Evolutionary conservation across 305 asterid species (phyloP).

Genomic region (Solanum hybrid): DNA sequence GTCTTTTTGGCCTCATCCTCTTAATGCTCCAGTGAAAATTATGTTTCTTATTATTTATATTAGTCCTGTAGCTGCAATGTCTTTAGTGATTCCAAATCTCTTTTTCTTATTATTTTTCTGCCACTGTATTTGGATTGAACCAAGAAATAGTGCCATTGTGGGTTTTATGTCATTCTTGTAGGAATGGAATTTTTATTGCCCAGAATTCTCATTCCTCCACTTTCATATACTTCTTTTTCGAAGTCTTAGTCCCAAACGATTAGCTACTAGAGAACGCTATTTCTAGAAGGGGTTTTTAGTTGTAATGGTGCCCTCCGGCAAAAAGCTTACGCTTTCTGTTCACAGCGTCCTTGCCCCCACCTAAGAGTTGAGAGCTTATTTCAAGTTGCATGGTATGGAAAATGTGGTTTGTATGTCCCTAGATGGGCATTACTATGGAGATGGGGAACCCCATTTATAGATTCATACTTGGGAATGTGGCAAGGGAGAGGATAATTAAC

Average conservation of each 20-base stretch:
- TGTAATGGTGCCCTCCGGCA: neutral
- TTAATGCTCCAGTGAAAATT: neutral
- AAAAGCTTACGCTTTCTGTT: neutral
- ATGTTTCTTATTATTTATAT: neutral
- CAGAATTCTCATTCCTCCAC: neutral
- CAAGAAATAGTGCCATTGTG: neutral
- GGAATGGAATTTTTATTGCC: neutral
- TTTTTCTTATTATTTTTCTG: neutral
- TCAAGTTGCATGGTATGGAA: neutral
- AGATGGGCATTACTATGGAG: neutral
- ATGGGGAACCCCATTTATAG: neutral
- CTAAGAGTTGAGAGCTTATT: neutral
- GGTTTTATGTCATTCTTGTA: neutral
- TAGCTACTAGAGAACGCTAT: neutral
- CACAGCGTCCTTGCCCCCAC: neutral
- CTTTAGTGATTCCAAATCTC: neutral
- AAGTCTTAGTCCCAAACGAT: neutral
- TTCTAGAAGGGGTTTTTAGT: neutral
- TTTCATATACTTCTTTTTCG: neutral
- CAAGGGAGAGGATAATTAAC: neutral
- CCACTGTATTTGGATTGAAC: neutral
- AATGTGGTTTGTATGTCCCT: neutral
- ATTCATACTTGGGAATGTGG: neutral
- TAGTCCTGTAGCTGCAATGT: neutral
- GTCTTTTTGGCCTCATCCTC: conserved; percentile 3